Evolutionary conservation across 2,329 filamentous ascomycete genomes (phyloP), one percentile per base, ranked within the genome.

Genomic region (Aspergillus ibericus): DNA sequence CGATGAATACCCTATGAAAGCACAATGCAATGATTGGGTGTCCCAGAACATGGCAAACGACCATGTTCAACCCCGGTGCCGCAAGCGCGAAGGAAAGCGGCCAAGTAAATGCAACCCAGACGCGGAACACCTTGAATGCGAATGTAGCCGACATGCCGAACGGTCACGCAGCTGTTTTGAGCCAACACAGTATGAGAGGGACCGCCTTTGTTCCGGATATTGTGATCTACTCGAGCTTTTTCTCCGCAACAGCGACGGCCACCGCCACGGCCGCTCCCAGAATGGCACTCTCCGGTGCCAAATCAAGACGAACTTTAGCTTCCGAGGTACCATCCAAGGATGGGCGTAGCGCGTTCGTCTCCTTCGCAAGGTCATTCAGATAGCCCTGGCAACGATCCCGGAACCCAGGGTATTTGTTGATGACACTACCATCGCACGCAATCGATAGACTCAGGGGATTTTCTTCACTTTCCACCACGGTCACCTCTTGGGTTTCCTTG

Each of bases 351-450:
- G 32, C 54, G 29, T 66, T 65, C 3, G 69, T 71, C 38, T 74
- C 63, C 18, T 70, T 62, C 4, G 73, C 72, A 34, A 82, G 67
- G 47, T 76, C 67, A 61, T 80, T 72, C 36, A 82, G 66, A 49
- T 77, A 80, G 2, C 50, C 61, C 58, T 82, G 78, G 62, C 77
- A 80, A 35, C 72, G 70, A 38, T 75, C 72, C 50, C 75, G 72
- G 68, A 82, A 82, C 4, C 75, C 77, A 1, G 80, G 80, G 63
- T 82, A 82, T 61, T 81, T 81, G 67, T 80, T 79, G 56, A 82
- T 80, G 48, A 82, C 80, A 52, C 77, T 80, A n/a, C 80, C 80
- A 56, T 82, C 79, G 62, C 80, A 82, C n/a, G 78, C 80, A 51
- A 82, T 81, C 4, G 75, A 78, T 18, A 81, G 64, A 34, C 68